Percentiles rank a stretch among this genome's conserved stretches.
These are phyloP conservation scores for Lactarius indigo DNA, from an alignment of 768 basidiomycete species.

Conservation along the genomic window DNA sequence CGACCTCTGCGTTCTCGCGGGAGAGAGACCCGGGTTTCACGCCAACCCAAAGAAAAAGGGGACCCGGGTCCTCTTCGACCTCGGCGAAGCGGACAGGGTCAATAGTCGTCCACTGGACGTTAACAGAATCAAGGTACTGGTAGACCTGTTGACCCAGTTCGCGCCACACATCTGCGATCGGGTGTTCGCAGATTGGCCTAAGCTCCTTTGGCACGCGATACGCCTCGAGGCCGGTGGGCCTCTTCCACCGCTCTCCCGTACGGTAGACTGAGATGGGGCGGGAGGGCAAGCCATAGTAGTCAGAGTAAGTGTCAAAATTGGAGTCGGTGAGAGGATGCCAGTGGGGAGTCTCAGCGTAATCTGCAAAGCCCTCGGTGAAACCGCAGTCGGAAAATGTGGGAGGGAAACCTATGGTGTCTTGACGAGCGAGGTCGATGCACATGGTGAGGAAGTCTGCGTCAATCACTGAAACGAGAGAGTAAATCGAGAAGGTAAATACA, in stretches of 20 bases:
- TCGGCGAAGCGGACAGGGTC: constrained; percentile 34
- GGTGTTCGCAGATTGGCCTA: constrained; percentile 32
- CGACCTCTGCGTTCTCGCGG: constrained; percentile 30
- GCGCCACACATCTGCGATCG: constrained; percentile 31
- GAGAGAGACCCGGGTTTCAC: constrained; percentile 31
- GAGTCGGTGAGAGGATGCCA: too few relatives aligned
- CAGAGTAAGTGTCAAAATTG: not conserved
- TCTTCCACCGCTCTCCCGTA: not conserved
- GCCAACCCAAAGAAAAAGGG: constrained; percentile 34
- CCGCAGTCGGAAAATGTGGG: too few relatives aligned
- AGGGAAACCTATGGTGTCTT: too few relatives aligned
- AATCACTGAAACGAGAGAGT: too few relatives aligned
- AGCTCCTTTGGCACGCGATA: constrained; percentile 24
- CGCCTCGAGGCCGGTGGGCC: not conserved
- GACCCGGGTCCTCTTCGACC: constrained; percentile 25
- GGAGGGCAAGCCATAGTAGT: constrained; percentile 12
- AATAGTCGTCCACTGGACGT: constrained; percentile 33
- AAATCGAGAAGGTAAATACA: too few relatives aligned
- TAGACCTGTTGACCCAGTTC: constrained; percentile 27
- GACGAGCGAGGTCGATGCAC: too few relatives aligned
- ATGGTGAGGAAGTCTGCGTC: too few relatives aligned
- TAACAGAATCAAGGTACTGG: constrained; percentile 29
- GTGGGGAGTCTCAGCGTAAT: too few relatives aligned
- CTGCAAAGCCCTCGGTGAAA: too few relatives aligned
- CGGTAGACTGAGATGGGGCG: constrained; percentile 1